Conservation (phyloP, 768 basidiomycete species). For the Hypsizygus marmoreus region DNA sequence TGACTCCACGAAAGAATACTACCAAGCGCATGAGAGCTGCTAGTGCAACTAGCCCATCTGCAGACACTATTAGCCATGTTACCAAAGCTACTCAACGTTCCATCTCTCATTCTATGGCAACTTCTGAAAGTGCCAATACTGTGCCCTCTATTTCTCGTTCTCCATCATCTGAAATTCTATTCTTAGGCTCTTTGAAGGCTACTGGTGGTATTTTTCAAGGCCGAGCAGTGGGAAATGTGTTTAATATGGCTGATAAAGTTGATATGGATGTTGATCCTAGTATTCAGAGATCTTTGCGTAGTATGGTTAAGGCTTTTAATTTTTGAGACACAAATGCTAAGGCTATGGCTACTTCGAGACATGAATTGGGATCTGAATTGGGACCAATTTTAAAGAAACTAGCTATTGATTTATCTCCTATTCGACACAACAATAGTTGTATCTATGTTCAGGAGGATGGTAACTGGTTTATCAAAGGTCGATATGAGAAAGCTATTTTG, state of each 20-base stretch:
- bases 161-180: background rate
- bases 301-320: background rate
- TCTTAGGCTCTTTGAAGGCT: constrained; percentile 12
- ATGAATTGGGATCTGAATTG: background rate
- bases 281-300: background rate
- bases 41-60: too few species aligned
- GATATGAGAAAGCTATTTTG: constrained; percentile 1
- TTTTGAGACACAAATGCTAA: background rate
- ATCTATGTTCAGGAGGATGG: constrained; percentile 10
- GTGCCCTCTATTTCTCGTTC: too few species aligned
- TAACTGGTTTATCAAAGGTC: constrained; percentile 9
- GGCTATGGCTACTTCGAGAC: background rate
- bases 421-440: constrained; percentile 4
- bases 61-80: too few species aligned
- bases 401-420: background rate
- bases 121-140: too few species aligned
- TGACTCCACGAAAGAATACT: too few species aligned
- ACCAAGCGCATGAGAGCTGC: too few species aligned
- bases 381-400: background rate
- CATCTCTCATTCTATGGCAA: too few species aligned
- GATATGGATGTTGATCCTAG: background rate
- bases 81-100: too few species aligned
- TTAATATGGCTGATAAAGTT: constrained; percentile 15
- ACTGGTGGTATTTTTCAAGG: constrained; percentile 16
- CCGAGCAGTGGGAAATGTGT: constrained; percentile 16